These are phyloP conservation scores for Suhomyces chickasaworum DNA, from an alignment of 1,139 yeast species.

Conservation along the genomic window DNA sequence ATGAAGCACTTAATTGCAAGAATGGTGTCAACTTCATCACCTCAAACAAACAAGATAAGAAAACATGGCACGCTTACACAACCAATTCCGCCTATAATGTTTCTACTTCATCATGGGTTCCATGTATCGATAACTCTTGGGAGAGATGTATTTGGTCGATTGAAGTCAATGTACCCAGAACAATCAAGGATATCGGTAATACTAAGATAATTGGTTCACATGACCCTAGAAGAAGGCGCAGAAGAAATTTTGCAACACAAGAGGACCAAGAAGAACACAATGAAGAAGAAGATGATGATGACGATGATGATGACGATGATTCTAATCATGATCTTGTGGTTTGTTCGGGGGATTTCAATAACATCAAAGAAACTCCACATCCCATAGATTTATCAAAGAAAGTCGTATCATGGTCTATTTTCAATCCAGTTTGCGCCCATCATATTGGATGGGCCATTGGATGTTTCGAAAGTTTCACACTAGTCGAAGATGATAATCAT, in stretches of 20 bases:
- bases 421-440: slow-evolving; percentile 88
- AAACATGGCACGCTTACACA: slow-evolving; percentile 83
- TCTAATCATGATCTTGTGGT: slow-evolving; percentile 63
- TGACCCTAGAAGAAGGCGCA: slow-evolving; percentile 19
- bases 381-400: slow-evolving; percentile 69
- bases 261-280: slow-evolving; percentile 13
- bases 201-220: slow-evolving; percentile 44
- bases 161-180: slow-evolving; percentile 78
- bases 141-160: slow-evolving; percentile 93
- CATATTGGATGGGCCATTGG: slow-evolving; percentile 98
- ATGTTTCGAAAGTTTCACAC: slow-evolving; percentile 65
- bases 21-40: slow-evolving; percentile 80
- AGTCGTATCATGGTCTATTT: slow-evolving; percentile 74
- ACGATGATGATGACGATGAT: slow-evolving; percentile 50
- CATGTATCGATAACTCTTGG: slow-evolving; percentile 88
- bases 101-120: slow-evolving; percentile 94
- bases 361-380: slow-evolving; percentile 50
- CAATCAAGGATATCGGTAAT: slow-evolving; percentile 69
- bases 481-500: slow-evolving; percentile 41
- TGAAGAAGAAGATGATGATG: slow-evolving; percentile 28
- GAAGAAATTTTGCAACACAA: slow-evolving; percentile 15
- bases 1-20: slow-evolving; percentile 63
- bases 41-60: slow-evolving; percentile 36
- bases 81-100: slow-evolving; percentile 75
- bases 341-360: slow-evolving; percentile 71